A percentile compares a stretch with the other conserved stretches of the same genome.
These are phyloP conservation scores for Chaetomium cochliodes DNA, from an alignment of 495 filamentous ascomycete species.

Conservation along the genomic window DNA sequence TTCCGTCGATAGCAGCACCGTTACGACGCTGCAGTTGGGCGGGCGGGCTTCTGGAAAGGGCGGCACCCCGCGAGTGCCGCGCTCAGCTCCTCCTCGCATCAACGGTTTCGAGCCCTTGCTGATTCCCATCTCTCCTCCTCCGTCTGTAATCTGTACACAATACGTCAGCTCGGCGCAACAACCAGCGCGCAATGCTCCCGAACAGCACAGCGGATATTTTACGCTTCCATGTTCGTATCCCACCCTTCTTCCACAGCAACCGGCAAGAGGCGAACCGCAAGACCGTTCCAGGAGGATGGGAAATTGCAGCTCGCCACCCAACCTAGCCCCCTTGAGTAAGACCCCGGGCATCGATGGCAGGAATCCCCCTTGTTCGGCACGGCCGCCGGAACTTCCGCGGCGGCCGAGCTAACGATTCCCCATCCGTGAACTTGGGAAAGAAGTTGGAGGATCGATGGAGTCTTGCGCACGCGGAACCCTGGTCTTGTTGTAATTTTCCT, in stretches of 20 bases:
- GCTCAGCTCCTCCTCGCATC: constrained; percentile 7
- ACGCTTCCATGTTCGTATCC: constrained; percentile 2
- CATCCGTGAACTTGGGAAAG: constrained; percentile 10
- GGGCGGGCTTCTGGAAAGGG: constrained; percentile 6
- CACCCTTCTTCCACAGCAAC: constrained; percentile 10
- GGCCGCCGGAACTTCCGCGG: constrained; percentile 9
- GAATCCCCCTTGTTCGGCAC: constrained; percentile 12
- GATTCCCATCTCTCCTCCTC: neutral
- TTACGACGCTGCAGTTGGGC: neutral
- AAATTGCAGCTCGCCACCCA: constrained; percentile 18
- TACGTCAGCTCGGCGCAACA: constrained; percentile 9
- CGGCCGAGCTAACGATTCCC: constrained; percentile 3
- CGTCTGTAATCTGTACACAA: neutral
- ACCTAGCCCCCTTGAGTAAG: neutral
- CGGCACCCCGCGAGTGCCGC: neutral
- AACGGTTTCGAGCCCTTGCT: neutral
- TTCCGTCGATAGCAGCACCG: neutral
- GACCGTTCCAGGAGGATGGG: constrained; percentile 13
- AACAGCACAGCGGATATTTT: neutral
- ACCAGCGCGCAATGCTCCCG: neutral
- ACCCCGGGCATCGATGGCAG: constrained; percentile 5
- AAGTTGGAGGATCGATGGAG: constrained; percentile 2
- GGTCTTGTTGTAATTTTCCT: neutral
- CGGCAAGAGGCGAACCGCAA: constrained; percentile 2
- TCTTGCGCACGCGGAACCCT: neutral